These are phyloP conservation scores for Geotrichum europaeum DNA, from an alignment of 1,139 yeast species.

Conservation along the genomic window DNA sequence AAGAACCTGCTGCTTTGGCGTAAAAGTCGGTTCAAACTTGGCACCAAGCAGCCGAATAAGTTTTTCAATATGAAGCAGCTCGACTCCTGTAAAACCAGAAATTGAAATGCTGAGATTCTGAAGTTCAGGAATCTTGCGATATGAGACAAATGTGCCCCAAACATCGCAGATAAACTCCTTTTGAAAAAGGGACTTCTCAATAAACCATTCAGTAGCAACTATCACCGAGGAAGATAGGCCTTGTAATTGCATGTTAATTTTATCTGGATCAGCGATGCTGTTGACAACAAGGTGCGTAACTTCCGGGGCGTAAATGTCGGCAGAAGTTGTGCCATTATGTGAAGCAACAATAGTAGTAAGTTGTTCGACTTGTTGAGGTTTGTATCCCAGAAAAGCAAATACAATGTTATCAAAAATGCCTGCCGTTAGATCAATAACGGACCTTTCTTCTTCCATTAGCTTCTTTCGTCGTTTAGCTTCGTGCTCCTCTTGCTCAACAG, in stretches of 20 bases:
- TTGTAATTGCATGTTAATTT: slow-evolving; percentile 10
- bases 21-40: slow-evolving; percentile 46
- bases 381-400: slow-evolving; percentile 26
- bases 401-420: slow-evolving; percentile 23
- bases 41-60: slow-evolving; percentile 46
- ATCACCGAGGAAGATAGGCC: slow-evolving; percentile 13
- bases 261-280: slow-evolving; percentile 24
- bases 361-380: slow-evolving; percentile 22
- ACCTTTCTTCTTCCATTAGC: neutral
- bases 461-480: neutral
- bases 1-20: slow-evolving; percentile 54
- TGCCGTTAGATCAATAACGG: neutral
- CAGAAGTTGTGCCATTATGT: slow-evolving; percentile 30
- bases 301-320: neutral
- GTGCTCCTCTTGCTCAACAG: neutral
- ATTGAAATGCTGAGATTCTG: slow-evolving; percentile 49
- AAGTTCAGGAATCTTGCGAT: slow-evolving; percentile 35
- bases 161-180: slow-evolving; percentile 48
- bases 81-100: slow-evolving; percentile 82
- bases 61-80: slow-evolving; percentile 65
- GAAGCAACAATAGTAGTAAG: slow-evolving; percentile 36
- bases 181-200: slow-evolving; percentile 71
- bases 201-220: slow-evolving; percentile 66
- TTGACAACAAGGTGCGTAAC: slow-evolving; percentile 27
- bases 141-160: slow-evolving; percentile 66